Conservation (phyloP, 495 filamentous ascomycete genomes). For the Darksidea phi region DNA sequence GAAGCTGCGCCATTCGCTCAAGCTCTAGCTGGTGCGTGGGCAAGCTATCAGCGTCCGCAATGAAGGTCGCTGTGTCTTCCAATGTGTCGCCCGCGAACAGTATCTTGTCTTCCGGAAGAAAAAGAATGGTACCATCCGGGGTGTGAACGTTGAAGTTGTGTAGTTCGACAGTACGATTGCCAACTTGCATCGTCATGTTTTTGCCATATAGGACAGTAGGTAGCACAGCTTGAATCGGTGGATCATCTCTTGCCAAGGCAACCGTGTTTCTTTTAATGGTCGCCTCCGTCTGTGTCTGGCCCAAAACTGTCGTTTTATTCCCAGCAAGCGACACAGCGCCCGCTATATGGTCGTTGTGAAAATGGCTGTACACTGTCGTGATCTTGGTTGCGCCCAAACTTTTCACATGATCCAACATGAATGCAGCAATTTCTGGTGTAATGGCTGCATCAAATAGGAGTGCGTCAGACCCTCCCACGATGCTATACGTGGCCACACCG, state of each 20-base stretch:
- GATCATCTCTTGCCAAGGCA: neutral
- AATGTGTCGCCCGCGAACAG: neutral
- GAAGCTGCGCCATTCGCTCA: neutral
- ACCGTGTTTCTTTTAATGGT: neutral
- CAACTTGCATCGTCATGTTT: neutral
- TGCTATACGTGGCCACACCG: neutral
- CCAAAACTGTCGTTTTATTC: neutral
- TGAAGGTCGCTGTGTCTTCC: neutral
- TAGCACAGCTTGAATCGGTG: neutral
- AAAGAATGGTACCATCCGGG: neutral
- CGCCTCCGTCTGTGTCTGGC: neutral
- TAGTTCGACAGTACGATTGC: neutral
- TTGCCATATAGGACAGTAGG: neutral
- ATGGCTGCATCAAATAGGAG: neutral
- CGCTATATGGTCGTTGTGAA: neutral
- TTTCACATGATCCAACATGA: neutral
- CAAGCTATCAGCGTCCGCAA: neutral
- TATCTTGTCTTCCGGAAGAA: neutral
- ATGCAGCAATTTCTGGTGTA: neutral
- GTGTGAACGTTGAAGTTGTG: neutral
- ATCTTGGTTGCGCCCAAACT: neutral
- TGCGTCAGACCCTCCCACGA: neutral
- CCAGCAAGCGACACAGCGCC: neutral
- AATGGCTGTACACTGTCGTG: neutral
- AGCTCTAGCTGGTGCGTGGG: neutral